Base-by-base conservation (phyloP, 331 rosid species). In the Pyracantha coccinea region DNA sequence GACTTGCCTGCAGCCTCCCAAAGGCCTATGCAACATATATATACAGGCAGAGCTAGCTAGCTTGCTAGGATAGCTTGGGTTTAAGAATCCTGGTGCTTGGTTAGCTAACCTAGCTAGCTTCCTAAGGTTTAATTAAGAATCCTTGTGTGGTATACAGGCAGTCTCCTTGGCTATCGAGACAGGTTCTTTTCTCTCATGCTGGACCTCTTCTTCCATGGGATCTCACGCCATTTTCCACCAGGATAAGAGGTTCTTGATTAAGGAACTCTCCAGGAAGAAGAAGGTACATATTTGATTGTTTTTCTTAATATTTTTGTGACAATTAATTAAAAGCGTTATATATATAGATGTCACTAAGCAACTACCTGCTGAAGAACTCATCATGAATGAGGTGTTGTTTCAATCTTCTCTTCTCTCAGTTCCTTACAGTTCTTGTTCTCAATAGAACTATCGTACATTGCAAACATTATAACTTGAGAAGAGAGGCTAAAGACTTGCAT, bases 131-230 rank as follows among this genome's bases (percentile, higher is more conserved):
- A 8, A 35, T 14, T 15, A 6, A 25, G 66, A 61, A 44, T 74
- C 77, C 82, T 76, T 32, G 13, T 21, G 60, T 77, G 86, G 68
- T 55, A 77, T 77, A 47, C 82, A 75, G 88, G 90, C 90, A 80
- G 85, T 79, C 86, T 82, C 86, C 84, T 87, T 84, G 88, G 90
- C 88, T 87, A 84, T 5, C 85, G 31, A 77, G 81, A 84, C 90
- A 9, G 82, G 77, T 84, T 71, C 83, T 82, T 77, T 8, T 84
- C 78, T 68, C 80, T 77, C 90, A 79, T 82, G 86, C 79, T 24
- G 74, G 83, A 78, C 83, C 82, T 79, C 54, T 44, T 63, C 85
- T 82, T 84, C 86, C 80, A 35, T 75, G n/a, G 44, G 11, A 32
- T 25, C 35, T 15, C 33, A 25, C 12, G 17, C 66, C 28, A 13